These are phyloP conservation scores for Penicillium digitatum DNA, from an alignment of 2,329 filamentous ascomycete species.

Conservation along the genomic window DNA sequence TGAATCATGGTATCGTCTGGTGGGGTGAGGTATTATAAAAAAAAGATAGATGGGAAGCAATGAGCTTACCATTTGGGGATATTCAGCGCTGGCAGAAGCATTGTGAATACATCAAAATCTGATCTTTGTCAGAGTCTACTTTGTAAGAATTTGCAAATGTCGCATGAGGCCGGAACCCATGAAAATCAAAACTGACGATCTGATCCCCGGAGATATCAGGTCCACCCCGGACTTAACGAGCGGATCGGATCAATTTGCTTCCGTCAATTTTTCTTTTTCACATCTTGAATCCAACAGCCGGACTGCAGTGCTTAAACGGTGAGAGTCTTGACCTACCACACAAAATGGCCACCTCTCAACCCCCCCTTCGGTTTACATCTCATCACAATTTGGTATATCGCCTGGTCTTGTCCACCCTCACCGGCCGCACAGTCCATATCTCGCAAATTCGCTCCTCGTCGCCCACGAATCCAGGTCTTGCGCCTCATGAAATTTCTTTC, in stretches of 20 bases:
- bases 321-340: slow-evolving; percentile 8
- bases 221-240: slow-evolving; percentile 19
- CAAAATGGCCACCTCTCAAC: slow-evolving; percentile 44
- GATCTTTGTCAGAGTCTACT: neutral
- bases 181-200: slow-evolving; percentile 6
- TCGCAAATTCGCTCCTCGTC: slow-evolving; percentile 88
- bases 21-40: slow-evolving; percentile 15
- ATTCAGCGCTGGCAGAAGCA: slow-evolving; percentile 42
- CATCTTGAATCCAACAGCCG: slow-evolving; percentile 5
- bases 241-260: slow-evolving; percentile 27
- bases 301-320: neutral
- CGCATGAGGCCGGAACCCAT: neutral
- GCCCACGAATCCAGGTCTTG: slow-evolving; percentile 80
- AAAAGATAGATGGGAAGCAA: neutral
- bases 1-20: slow-evolving; percentile 11
- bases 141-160: neutral
- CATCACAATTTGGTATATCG: slow-evolving; percentile 79
- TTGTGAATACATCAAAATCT: slow-evolving; percentile 9
- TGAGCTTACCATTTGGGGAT: slow-evolving; percentile 44
- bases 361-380: slow-evolving; percentile 69
- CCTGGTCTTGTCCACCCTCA: slow-evolving; percentile 84
- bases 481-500: slow-evolving; percentile 90
- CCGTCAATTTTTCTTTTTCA: slow-evolving; percentile 35
- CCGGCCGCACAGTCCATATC: slow-evolving; percentile 83
- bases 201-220: slow-evolving; percentile 27